Base-by-base conservation (phyloP, 176 grass and related monocot genomes). In the Carex kokanica region DNA sequence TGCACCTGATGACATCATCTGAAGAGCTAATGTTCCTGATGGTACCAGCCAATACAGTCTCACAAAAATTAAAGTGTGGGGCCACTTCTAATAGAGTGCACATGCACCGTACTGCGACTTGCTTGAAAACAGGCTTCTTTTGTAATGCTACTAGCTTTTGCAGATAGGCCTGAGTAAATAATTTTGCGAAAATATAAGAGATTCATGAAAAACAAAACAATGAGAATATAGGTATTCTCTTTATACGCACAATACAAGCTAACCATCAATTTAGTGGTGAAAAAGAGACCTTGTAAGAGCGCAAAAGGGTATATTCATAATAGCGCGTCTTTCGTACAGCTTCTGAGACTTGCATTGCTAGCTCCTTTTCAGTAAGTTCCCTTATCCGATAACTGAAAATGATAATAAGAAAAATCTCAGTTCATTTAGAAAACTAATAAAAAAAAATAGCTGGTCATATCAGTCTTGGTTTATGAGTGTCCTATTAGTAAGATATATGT, bases 331-430 rank as follows among this genome's bases (percentile, higher is more conserved):
- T 93, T 63, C 83, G 90, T 72, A 98, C 93, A 74, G 87, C 89
- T 86, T 98, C 91, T 40, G 96, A 98, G 80, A 93, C 91, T 86
- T 91, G 89, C 78, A 98, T 86, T 23, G 91, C 29, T 59, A 95
- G 86, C 85, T 98, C 96, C 60, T 98, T 98, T 85, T 98, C 88
- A 8, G 96, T 98, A 59, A 92, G 88, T 86, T 93, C 90, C 64
- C 96, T 90, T 81, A 98, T 95, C 18, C 89, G 91, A 78, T 98
- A 98, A 85, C 96, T 98, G 81, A 41, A 90, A 64, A 63, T 14
- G 14, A 66, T 34, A 82, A 64, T 64, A 60, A 84, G 23, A 88
- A 40, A 86, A 32, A 86, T 80, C 3, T 58, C 80, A 45, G 82
- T 63, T 51, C 80, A 47, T 83, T 57, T 77, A 14, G 32, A 85